Percentiles rank a stretch among this genome's conserved stretches.
phyloP scores from a whole-genome alignment of 345 rosid genomes.

The Citrus glauca region DNA sequence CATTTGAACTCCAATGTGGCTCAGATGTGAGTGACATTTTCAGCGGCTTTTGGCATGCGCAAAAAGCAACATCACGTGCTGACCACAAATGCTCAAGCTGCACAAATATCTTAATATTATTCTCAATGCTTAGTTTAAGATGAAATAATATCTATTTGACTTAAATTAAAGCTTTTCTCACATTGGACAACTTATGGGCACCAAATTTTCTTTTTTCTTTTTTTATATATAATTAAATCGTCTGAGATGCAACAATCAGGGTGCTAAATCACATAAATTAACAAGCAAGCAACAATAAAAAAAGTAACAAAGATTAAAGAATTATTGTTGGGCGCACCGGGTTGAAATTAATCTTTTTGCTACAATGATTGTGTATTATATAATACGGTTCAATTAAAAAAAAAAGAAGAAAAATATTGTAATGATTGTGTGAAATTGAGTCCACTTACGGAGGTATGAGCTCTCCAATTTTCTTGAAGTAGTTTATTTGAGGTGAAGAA shows the following conservation, averaged over 20 bases:
- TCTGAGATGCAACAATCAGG: too few relatives aligned
- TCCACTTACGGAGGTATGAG: neutral
- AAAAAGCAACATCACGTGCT: constrained; percentile 55
- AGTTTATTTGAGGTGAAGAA: neutral
- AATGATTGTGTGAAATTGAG: neutral
- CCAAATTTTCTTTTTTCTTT: too few relatives aligned
- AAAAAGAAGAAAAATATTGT: too few relatives aligned
- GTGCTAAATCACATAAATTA: neutral
- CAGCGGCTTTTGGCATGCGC: constrained; percentile 44
- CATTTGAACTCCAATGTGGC: neutral
- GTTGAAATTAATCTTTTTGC: constrained; percentile 64
- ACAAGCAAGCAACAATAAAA: constrained; percentile 27
- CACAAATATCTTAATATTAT: neutral
- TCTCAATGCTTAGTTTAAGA: neutral
- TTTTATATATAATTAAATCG: too few relatives aligned
- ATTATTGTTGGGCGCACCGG: constrained; percentile 25
- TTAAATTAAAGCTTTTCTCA: neutral
- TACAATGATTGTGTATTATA: constrained; percentile 45
- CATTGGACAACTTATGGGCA: neutral
- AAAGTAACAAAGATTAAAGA: constrained; percentile 6
- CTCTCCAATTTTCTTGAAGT: neutral
- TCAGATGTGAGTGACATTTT: constrained; percentile 4
- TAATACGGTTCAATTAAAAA: neutral
- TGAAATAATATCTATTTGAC: constrained; percentile 19
- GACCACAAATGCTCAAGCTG: constrained; percentile 18